Conservation (phyloP, 352 stramenopile genomes). For the Phytophthora cactorum region DNA sequence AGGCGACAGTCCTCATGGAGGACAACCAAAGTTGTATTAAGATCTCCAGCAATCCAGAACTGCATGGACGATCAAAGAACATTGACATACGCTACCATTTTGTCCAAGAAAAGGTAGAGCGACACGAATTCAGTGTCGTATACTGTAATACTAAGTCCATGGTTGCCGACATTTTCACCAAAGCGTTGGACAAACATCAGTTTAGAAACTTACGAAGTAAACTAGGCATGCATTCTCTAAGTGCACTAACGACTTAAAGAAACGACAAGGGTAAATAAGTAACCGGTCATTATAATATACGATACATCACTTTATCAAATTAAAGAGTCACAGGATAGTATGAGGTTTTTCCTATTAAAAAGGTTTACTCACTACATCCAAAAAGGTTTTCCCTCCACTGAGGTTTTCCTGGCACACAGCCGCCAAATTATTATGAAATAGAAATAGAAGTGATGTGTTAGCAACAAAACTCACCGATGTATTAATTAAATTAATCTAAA, state of each 20-base stretch:
- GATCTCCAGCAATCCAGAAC: background rate
- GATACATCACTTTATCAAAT: background rate
- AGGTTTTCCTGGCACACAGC: background rate
- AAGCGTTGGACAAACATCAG: background rate
- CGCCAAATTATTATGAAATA: background rate
- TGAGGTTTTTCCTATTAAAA: background rate
- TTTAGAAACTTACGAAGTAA: background rate
- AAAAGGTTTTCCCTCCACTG: background rate
- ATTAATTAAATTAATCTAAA: too few species aligned
- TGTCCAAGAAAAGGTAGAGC: background rate
- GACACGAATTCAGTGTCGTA: background rate
- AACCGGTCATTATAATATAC: too few species aligned
- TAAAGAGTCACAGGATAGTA: background rate
- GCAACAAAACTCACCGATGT: too few species aligned
- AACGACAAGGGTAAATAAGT: too few species aligned
- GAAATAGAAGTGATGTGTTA: too few species aligned
- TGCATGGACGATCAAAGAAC: background rate
- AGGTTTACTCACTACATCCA: background rate
- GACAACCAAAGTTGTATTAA: background rate
- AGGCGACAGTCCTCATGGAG: background rate
- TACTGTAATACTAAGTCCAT: background rate
- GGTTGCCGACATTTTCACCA: background rate
- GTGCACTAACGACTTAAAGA: background rate
- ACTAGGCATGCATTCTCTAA: background rate
- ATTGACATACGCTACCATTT: background rate